These are phyloP conservation scores for Pisolithus microcarpus DNA, from an alignment of 768 basidiomycete genomes.

Conservation along the genomic window DNA sequence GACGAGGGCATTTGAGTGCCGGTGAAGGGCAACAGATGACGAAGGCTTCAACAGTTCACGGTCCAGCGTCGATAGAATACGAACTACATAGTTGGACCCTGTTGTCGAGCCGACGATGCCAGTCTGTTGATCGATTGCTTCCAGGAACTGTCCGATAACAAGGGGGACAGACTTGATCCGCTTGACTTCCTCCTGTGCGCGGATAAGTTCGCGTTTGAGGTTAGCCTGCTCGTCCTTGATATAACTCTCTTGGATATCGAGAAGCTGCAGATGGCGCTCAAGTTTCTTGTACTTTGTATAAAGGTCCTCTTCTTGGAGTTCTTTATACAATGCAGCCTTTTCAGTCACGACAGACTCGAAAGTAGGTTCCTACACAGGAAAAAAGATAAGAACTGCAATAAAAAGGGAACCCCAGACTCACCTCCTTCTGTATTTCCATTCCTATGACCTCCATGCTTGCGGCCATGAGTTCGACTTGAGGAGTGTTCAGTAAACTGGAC, in stretches of 20 bases:
- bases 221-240: conserved; percentile 99
- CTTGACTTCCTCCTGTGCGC: conserved; percentile 99
- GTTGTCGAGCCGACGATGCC: conserved; percentile 98
- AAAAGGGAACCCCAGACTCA: conserved; percentile 28
- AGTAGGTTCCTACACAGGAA: conserved; percentile 65
- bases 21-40: conserved; percentile 93
- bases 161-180: conserved; percentile 98
- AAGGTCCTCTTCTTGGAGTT: conserved; percentile 85
- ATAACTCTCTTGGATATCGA: conserved; percentile 91
- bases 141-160: conserved; percentile 98
- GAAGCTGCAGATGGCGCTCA: conserved; percentile 88
- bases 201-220: conserved; percentile 93
- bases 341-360: conserved; percentile 84
- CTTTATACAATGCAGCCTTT: conserved; percentile 80
- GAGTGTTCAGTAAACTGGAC: conserved; percentile 5
- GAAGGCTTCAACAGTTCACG: conserved; percentile 96
- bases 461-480: conserved; percentile 5
- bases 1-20: conserved; percentile 97
- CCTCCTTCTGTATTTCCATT: conserved; percentile 77
- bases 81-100: conserved; percentile 95
- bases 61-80: conserved; percentile 94
- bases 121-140: conserved; percentile 96
- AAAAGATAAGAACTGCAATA: not conserved
- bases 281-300: conserved; percentile 98
- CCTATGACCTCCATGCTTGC: conserved; percentile 91